Base-by-base conservation (phyloP, 805 yeast genomes). In the Wickerhamiella shivajii region DNA sequence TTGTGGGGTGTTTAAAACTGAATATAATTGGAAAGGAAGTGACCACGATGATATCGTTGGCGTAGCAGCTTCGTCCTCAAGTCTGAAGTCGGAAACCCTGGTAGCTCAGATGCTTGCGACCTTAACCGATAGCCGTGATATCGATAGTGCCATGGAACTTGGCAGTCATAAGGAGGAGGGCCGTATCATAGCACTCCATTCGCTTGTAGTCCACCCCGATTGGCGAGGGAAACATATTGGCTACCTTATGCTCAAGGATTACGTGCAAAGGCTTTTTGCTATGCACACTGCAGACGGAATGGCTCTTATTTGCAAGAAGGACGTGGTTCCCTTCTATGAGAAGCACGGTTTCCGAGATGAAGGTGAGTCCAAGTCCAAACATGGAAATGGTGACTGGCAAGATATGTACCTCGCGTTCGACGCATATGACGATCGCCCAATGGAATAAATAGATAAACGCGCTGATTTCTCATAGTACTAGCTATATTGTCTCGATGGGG, bases 141-240 rank as follows among this genome's bases (percentile, higher is more conserved):
- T 75, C 12, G 69, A 66, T 23, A 66, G 62, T 25, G 55, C 74
- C 5, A 79, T 81, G 83, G 37, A 40, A 21, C 43, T 51, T 15
- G 92, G 90, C 5, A 18, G 29, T 17, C 94, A 87, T 53, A 61
- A 66, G 39, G 96, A 87, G 52, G 60, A 67, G 10, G 80, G 93
- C 18, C 59, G 71, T 29, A 61, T 65, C 25, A 71, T 87, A 38
- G 95, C 85, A 3, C 64, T 87, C 31, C 97, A 90, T 53, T 72
- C 90, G 3, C 59, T 87, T 16, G 85, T 73, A 2, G 70, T 90
- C 18, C 72, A 72, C 44, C 79, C 84, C 15, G 71, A 72, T 24
- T 81, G 72, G 66, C 81, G 76, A 52, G 80, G 85, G 39, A 69
- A 73, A 56, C 80, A 79, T 50, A 61, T 90, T 39, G 97, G 93